Conservation (phyloP, 805 yeast species). For the Helenozyma rhizophorensis region DNA sequence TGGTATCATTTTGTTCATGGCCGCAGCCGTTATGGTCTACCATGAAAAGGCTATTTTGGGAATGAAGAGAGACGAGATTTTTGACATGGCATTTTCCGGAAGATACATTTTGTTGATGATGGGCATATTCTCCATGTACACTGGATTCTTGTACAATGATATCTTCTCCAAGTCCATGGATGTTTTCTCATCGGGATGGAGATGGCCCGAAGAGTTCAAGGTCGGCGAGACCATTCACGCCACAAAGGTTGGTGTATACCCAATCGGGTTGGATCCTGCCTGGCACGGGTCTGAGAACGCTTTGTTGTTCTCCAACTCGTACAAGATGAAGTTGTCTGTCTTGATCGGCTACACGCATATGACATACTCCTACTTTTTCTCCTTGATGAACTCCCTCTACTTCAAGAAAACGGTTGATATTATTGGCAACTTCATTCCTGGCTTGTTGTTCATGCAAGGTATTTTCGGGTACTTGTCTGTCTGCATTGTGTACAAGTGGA, state of each 20-base stretch:
- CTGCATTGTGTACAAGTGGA: slow-evolving; percentile 90
- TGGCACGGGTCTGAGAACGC: slow-evolving; percentile 98
- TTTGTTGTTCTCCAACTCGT: slow-evolving; percentile 86
- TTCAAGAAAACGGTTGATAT: slow-evolving; percentile 75
- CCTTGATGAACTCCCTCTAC: slow-evolving; percentile 71
- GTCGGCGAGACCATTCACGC: slow-evolving; percentile 71
- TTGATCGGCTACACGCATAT: slow-evolving; percentile 93
- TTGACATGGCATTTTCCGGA: slow-evolving; percentile 94
- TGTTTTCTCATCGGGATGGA: slow-evolving; percentile 86
- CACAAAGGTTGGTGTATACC: slow-evolving; percentile 61
- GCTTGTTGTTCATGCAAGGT: slow-evolving; percentile 90
- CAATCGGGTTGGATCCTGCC: slow-evolving; percentile 84
- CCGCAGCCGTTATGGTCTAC: slow-evolving; percentile 65
- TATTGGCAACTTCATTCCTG: slow-evolving; percentile 91
- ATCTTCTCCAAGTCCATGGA: slow-evolving; percentile 88
- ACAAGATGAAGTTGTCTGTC: slow-evolving; percentile 94
- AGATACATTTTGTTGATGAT: slow-evolving; percentile 85
- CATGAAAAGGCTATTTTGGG: slow-evolving; percentile 68
- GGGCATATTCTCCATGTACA: slow-evolving; percentile 95
- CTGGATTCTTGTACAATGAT: slow-evolving; percentile 93
- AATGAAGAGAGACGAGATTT: slow-evolving; percentile 83
- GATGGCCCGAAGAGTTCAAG: slow-evolving; percentile 76
- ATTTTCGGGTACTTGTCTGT: slow-evolving; percentile 90
- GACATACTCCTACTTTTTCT: slow-evolving; percentile 84
- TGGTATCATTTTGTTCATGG: slow-evolving; percentile 76